phyloP scores from a whole-genome alignment of 441 rosid genomes.

The Isatis lusitanica region DNA sequence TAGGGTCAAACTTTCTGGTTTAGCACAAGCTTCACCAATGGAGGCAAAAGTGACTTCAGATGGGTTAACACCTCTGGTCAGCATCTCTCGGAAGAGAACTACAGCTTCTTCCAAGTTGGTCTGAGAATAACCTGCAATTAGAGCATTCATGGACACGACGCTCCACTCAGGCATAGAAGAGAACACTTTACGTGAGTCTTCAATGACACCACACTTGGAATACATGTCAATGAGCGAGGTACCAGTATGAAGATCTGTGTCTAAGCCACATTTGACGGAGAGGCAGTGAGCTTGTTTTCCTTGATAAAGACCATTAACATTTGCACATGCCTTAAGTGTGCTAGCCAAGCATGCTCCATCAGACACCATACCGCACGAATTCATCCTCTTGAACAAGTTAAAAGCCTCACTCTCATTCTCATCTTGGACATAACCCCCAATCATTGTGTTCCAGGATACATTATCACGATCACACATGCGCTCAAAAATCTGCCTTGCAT shows the following conservation, averaged over 20 bases:
- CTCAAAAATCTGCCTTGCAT: conserved; percentile 78
- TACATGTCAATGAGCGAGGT: conserved; percentile 92
- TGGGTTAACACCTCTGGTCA: conserved; percentile 53
- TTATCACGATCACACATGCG: conserved; percentile 52
- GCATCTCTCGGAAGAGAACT: conserved; percentile 61
- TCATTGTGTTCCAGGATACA: conserved; percentile 90
- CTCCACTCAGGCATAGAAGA: conserved; percentile 56
- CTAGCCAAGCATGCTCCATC: conserved; percentile 83
- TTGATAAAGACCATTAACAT: conserved; percentile 51
- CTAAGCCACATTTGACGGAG: conserved; percentile 64
- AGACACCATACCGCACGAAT: conserved; percentile 48
- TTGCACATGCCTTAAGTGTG: conserved; percentile 82
- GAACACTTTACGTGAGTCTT: conserved; percentile 49
- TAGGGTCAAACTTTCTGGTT: conserved; percentile 48
- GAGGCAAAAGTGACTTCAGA: conserved; percentile 73
- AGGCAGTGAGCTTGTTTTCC: conserved; percentile 75
- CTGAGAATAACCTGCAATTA: conserved; percentile 74
- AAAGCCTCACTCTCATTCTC: conserved; percentile 71
- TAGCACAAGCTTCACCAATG: conserved; percentile 79
- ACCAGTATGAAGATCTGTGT: conserved; percentile 73
- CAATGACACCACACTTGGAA: conserved; percentile 59
- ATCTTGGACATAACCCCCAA: conserved; percentile 82
- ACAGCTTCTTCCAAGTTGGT: conserved; percentile 55
- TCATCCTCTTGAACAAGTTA: conserved; percentile 64
- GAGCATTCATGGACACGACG: conserved; percentile 80